Evolutionary conservation across 768 basidiomycete species (phyloP), one percentile per base, ranked within the genome.

Genomic region (Boletales sp.): DNA sequence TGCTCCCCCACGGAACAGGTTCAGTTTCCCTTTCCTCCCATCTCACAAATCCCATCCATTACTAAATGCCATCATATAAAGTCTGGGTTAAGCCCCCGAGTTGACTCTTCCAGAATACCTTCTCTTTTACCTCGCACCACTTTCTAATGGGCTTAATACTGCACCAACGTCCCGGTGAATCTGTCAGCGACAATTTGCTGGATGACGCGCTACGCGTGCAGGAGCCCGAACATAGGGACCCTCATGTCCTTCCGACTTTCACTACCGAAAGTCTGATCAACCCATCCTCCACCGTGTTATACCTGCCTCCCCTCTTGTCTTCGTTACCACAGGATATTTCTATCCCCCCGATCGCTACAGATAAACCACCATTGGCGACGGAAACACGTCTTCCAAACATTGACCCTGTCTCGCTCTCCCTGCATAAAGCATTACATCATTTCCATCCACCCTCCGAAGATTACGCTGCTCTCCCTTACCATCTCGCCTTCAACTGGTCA

Each of bases 401-500:
- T 30, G 93, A 96, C 62, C 81, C 86, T 0, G 86, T 80, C 4
- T 93, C 91, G 8, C 67, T 94, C 30, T 87, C 87, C 0, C 71
- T 97, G 8, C 94, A 97, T 67, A 86, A 84, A 64, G 89, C 90
- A 0, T 70, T 96, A 37, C 90, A 94, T 60, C 65, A 74, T 41
- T 94, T 96, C 70, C 74, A 61, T 18, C 90, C 90, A 0, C 58
- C 72, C 35, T 78, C 74, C 8, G 62, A 63, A 13, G 65, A 81
- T 32, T 96, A 95, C 55, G 86, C 91, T 0, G 59, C 53, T 10
- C 67, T 67, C 4, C 73, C 82, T 5, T 98, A 95, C 58, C 70
- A 71, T 3, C 74, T 82, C 25, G 88, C 90, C 2, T 98, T 98
- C 75, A 96, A 96, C 66, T 98, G 94, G 94, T 60, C 67, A 15